Evolutionary conservation across 2,329 filamentous ascomycete genomes (phyloP).

Genomic region (Cytospora paraplurivora): DNA sequence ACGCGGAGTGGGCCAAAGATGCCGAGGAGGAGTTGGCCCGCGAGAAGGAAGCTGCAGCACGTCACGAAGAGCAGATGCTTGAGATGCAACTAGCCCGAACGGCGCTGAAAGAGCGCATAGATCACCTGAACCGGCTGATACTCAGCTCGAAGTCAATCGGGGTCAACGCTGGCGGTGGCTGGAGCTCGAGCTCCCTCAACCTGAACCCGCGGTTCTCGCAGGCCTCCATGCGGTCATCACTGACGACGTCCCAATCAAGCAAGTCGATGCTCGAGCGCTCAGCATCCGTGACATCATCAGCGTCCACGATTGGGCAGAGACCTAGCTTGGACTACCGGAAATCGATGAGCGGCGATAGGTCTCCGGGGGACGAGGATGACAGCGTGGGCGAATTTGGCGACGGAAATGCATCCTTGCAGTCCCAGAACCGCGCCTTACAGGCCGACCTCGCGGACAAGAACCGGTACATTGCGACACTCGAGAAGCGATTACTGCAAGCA

Average conservation of each 20-base stretch:
- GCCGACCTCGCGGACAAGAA: constrained; percentile 97
- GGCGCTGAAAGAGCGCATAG: constrained; percentile 93
- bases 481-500: constrained; percentile 89
- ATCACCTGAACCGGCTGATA: constrained; percentile 93
- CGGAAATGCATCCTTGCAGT: constrained; percentile 75
- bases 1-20: constrained; percentile 63
- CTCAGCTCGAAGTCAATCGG: constrained; percentile 94
- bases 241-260: constrained; percentile 62
- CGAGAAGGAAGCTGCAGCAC: constrained; percentile 78
- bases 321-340: constrained; percentile 48
- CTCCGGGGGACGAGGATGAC: constrained; percentile 64
- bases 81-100: constrained; percentile 98
- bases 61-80: constrained; percentile 95
- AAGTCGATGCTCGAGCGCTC: constrained; percentile 62
- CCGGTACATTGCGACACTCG: constrained; percentile 90
- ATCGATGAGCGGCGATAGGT: constrained; percentile 45
- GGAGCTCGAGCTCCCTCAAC: constrained; percentile 69
- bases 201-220: constrained; percentile 66
- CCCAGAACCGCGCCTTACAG: constrained; percentile 91
- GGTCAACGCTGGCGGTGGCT: constrained; percentile 78
- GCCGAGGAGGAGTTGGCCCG: constrained; percentile 72
- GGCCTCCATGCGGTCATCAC: constrained; percentile 59
- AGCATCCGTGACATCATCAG: constrained; percentile 66
- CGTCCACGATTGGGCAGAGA: constrained; percentile 59
- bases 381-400: constrained; percentile 82